Evolutionary conservation across 495 filamentous ascomycete genomes (phyloP), one percentile per base, ranked within the genome.

Genomic region (Usnea hakonensis): DNA sequence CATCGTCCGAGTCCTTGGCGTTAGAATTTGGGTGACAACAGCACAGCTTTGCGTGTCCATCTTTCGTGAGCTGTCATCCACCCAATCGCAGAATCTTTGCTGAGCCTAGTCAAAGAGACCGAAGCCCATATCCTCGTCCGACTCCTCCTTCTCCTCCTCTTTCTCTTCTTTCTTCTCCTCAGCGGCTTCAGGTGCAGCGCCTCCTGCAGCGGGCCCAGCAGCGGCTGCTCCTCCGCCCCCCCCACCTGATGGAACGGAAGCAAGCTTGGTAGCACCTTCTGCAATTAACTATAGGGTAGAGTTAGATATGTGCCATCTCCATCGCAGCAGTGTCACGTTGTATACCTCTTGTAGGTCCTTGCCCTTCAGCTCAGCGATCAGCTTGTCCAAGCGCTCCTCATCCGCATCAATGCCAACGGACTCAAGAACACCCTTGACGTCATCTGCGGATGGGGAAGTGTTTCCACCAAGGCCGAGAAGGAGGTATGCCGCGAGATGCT

Each of bases 51-150:
- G 30, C 30, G 5, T 2, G 21, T 54, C 62, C 26, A 43, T 21
- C 26, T 60, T 48, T 55, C 37, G 21, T 32, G 30, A 41, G 26
- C 17, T 26, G 36, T 37, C 41, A 59, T 43, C 17, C 28, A 37
- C 46, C 62, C 54, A n/a, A 46, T 55, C 37, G 48, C 19, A n/a
- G 30, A 33, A 55, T 26, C n/a, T 8, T 37, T 56, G 5, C n/a
- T 30, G 28, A 17, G 56, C 80, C 58, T 90, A 97, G 82, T 97
- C 93, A 88, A 97, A 97, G 64, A 99, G 91, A 88, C 94, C 94
- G 84, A 99, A 96, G 74, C 94, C 94, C 94, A 99, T 99, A 75
- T 99, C 94, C 75, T 99, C 94, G 79, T 99, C 94, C 74, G 94
- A 97, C 85, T 97, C 94, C 79, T 85, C 83, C 78, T 90, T 86